Evolutionary conservation across 306 rosid species (phyloP), one percentile per base, ranked within the genome.

Genomic region (Dalbergia oliveri): DNA sequence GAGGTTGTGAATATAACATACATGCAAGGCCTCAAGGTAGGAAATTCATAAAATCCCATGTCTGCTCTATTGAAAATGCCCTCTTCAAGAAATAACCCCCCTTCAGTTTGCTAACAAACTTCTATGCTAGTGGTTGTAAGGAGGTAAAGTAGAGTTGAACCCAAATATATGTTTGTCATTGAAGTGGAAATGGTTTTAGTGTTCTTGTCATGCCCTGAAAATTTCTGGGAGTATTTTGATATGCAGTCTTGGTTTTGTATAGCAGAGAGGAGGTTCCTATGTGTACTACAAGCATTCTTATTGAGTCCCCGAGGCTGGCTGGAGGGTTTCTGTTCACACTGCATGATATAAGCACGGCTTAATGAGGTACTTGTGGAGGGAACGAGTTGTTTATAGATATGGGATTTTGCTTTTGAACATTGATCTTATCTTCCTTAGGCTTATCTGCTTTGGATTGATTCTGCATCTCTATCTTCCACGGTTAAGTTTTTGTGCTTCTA

Each of bases 201-300:
- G 47, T 72, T 80, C 26, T 51, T 72, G 76, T 59, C 26, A 49
- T 81, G 75, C 66, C n/a, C 72, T 11, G 49, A n/a, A 11, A 57
- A 58, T 75, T 76, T 63, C 73, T 63, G 49, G 51, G 50, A 53
- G 70, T 19, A 71, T 18, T 76, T 63, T 62, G 78, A 77, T 76
- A 41, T 69, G 73, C 74, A 69, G 45, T 69, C 19, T 43, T 54
- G 74, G 73, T 53, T 26, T 75, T 33, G 26, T 69, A 49, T 26
- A 41, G 78, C 21, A 19, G 62, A 61, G 69, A 62, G 60, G 44
- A 50, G 82, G 41, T 76, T 49, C 15, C 23, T 59, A 35, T 72
- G 51, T 81, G 71, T 67, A 31, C 53, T 9, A 26, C 19, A 34
- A 56, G 77, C 73, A 37, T 43, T 14, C 56, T 44, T 56, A 67